phyloP scores from a whole-genome alignment of 2,329 filamentous ascomycete species.

The Westerdykella sp. region DNA sequence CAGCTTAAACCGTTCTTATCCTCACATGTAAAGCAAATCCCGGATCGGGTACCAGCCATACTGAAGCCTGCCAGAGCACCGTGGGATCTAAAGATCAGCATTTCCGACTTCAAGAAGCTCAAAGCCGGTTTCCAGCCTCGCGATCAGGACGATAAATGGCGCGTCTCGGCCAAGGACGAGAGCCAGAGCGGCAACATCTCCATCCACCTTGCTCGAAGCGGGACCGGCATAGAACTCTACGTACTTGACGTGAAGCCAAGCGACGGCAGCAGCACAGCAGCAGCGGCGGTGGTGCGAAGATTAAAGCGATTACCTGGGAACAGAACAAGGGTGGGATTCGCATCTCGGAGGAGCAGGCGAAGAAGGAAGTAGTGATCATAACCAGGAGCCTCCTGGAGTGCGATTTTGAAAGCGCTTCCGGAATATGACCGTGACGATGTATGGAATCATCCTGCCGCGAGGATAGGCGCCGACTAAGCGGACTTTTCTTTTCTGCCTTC shows the following conservation, averaged over 20 bases:
- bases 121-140: conserved; percentile 1
- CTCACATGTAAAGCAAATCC: too few relatives aligned
- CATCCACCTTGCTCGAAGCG: conserved; percentile 1
- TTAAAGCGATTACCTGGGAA: conserved; percentile 1
- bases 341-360: conserved; percentile 2
- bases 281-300: conserved; percentile 2
- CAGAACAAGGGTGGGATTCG: conserved; percentile 1
- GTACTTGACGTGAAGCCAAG: conserved; percentile 1
- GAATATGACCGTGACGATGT: not conserved
- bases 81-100: conserved; percentile 1
- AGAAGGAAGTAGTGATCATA: not conserved
- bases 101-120: conserved; percentile 2
- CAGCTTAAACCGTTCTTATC: not conserved
- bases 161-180: not conserved
- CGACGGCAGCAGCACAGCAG: not conserved
- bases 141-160: conserved; percentile 2
- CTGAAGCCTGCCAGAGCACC: conserved; percentile 1
- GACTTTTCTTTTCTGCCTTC: not conserved
- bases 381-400: not conserved
- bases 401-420: conserved; percentile 1
- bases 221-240: conserved; percentile 2
- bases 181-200: conserved; percentile 2
- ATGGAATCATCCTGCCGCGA: not conserved
- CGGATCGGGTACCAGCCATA: not conserved
- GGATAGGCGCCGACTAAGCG: not conserved